Percentiles rank a stretch among this genome's conserved stretches.
Conservation (phyloP, 805 yeast genomes). For the Spathaspora sp. region DNA sequence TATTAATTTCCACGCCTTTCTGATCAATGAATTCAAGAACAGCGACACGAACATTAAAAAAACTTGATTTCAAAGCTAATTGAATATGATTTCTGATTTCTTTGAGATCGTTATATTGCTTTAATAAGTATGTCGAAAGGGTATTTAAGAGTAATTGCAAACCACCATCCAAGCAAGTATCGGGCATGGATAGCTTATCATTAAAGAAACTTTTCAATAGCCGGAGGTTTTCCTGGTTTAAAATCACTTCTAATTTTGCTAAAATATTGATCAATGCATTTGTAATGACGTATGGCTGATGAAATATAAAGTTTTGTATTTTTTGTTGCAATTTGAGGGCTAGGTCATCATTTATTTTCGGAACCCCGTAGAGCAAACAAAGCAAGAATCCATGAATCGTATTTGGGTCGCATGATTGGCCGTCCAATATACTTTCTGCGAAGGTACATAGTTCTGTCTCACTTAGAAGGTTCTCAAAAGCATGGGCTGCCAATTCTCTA, state of each 20-base stretch:
- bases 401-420: neutral
- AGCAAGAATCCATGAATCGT: conserved; percentile 7
- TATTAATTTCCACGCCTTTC: neutral
- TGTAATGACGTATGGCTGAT: conserved; percentile 2
- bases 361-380: neutral
- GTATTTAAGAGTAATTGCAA: conserved; percentile 44
- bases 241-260: neutral
- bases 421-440: neutral
- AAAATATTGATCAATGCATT: conserved; percentile 6
- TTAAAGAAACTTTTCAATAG: neutral
- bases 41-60: neutral
- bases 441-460: conserved; percentile 1
- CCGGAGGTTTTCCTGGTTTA: neutral
- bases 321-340: neutral
- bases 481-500: conserved; percentile 80
- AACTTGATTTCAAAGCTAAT: neutral
- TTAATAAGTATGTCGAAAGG: conserved; percentile 25
- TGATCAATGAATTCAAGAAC: conserved; percentile 1
- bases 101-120: conserved; percentile 7
- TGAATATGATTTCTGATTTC: neutral
- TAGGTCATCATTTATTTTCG: neutral
- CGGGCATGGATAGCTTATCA: neutral
- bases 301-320: neutral
- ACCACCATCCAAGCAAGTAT: conserved; percentile 40
- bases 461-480: conserved; percentile 42